These are phyloP conservation scores for Diaporthe citrichinensis DNA, from an alignment of 2,329 filamentous ascomycete genomes.

Conservation along the genomic window DNA sequence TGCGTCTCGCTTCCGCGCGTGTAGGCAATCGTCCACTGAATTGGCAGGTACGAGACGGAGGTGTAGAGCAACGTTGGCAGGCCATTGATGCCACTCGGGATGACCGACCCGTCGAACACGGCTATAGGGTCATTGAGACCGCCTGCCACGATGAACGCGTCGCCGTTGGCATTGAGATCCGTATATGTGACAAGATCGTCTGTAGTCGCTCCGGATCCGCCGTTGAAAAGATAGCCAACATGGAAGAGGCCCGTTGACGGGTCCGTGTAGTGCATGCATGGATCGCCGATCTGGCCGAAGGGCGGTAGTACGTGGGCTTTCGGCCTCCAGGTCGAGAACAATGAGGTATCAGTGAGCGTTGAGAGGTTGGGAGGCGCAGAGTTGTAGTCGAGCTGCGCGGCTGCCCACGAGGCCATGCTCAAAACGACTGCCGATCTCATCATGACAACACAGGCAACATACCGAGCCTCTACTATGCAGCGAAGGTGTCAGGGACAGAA, in stretches of 20 bases:
- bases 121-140: conserved; percentile 55
- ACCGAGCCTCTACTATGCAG: background rate
- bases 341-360: conserved; percentile 53
- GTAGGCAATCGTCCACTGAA: conserved; percentile 55
- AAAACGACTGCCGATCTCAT: conserved; percentile 17
- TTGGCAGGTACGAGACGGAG: conserved; percentile 59
- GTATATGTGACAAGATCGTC: conserved; percentile 55
- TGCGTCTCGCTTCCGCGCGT: conserved; percentile 55
- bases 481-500: background rate
- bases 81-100: conserved; percentile 58
- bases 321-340: conserved; percentile 51
- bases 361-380: conserved; percentile 55
- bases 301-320: conserved; percentile 57
- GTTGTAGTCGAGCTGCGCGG: conserved; percentile 50
- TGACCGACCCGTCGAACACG: conserved; percentile 61
- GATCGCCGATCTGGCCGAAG: conserved; percentile 58
- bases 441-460: background rate
- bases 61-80: conserved; percentile 61
- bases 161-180: conserved; percentile 56
- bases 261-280: conserved; percentile 61
- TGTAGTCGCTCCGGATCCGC: conserved; percentile 56
- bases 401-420: conserved; percentile 20
- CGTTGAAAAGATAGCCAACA: conserved; percentile 57
- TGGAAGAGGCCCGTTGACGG: conserved; percentile 59
- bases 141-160: conserved; percentile 47